Base-by-base conservation (phyloP, 2,329 filamentous ascomycete genomes). In the Waltergamsia citrina region DNA sequence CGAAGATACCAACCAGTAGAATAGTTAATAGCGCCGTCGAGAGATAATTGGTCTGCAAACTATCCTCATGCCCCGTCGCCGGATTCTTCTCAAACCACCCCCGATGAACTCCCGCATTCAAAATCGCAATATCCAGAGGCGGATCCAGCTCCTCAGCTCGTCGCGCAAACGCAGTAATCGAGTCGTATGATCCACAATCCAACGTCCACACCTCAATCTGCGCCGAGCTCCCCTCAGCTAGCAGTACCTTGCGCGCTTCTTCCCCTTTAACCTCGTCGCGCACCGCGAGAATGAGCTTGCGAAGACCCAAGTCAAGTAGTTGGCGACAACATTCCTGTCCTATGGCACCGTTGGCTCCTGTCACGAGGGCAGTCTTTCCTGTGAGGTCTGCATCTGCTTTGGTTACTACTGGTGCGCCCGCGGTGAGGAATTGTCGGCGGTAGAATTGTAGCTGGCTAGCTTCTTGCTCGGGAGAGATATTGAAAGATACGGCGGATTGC, bases 271-370 rank as follows among this genome's bases (percentile, higher is more conserved):
- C 20, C 3, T 43, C 34, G 3, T 51, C 57, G 3, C 65, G 61
- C 3, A 64, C 63, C 6, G 54, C 59, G 7, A 69, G 41, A 36
- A 70, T 60, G 5, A 69, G 43, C 17, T 51, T 54, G 6, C 50
- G 50, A 8, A 63, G 45, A 1, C 50, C 45, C 22, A 57, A 49
- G 3, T 46, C 38, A 3, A 62, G 50, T 22, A 69, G 52, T 38
- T 67, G 58, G 1, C 51, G 47, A 6, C 53, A 52, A 3, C 53
- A 42, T 46, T 67, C 64, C n/a, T 65, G 45, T 4, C 67, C 67
- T 1, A 70, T 44, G 0, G 66, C 66, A 5, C 40, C 47, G 38
- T 67, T 69, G 17, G 53, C 45, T 1, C 66, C 66, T 0, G 66
- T 68, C 8, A 69, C 49, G 27, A 70, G 58, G 29, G 58, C 59